Percentiles rank a stretch among this genome's conserved stretches.
phyloP scores from a whole-genome alignment of 176 grass and related monocot genomes.

The Triticum monococcum region DNA sequence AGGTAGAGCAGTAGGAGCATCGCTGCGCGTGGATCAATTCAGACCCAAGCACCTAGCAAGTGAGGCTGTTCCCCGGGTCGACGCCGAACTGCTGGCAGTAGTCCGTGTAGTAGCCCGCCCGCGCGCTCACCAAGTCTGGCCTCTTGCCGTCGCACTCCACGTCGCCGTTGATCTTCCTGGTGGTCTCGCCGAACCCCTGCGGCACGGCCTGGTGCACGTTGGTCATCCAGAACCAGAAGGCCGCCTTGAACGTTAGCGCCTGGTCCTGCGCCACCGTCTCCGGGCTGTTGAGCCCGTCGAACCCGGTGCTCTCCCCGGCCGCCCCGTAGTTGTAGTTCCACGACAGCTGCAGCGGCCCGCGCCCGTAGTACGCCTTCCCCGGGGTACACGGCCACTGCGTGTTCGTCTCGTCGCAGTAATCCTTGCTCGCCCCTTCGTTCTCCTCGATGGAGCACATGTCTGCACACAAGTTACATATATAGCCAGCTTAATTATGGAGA shows the following conservation, averaged over 20 bases:
- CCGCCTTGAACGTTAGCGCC: conserved; percentile 56
- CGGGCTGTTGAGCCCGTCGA: conserved; percentile 59
- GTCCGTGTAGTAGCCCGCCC: conserved; percentile 16
- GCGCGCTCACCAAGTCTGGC: not conserved
- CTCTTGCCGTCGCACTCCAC: not conserved
- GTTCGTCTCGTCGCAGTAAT: conserved; percentile 37
- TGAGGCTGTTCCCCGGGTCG: conserved; percentile 14
- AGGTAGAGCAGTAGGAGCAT: not conserved
- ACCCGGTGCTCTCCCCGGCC: conserved; percentile 43
- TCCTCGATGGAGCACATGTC: conserved; percentile 83
- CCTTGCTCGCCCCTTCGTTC: conserved; percentile 30
- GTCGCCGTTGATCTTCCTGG: conserved; percentile 38
- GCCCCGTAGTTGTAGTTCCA: conserved; percentile 93
- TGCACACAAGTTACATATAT: not conserved
- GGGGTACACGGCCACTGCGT: conserved; percentile 45
- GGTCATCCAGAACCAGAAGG: conserved; percentile 80
- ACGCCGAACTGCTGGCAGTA: conserved; percentile 26
- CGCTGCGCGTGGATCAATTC: not conserved
- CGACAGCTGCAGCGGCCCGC: conserved; percentile 61
- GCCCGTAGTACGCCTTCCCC: conserved; percentile 63
- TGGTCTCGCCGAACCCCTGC: conserved; percentile 59
- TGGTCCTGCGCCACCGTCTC: conserved; percentile 59
- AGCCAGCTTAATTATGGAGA: not conserved
- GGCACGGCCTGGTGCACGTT: conserved; percentile 44
- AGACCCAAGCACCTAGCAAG: not conserved